Base-by-base conservation (phyloP, 306 rosid genomes). In the Castanea mollissima region DNA sequence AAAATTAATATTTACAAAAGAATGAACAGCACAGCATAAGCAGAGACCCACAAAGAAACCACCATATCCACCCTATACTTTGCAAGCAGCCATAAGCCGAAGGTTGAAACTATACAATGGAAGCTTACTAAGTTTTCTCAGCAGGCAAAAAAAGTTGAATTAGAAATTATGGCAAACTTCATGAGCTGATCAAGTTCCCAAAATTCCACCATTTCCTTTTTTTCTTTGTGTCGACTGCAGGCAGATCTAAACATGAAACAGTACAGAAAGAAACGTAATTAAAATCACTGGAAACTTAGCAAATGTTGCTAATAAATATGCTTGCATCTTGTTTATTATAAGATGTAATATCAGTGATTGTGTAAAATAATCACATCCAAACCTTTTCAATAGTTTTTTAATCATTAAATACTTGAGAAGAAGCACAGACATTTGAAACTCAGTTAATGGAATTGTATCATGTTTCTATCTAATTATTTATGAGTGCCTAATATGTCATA, bases 151-250 rank as follows among this genome's bases (percentile, higher is more conserved):
- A 25, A 23, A n/a, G 72, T 57, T 49, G 32, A 55, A 77, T 13
- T 25, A 44, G 52, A 44, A 79, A 68, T 59, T 9, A 75, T 77
- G 57, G 81, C 83, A 29, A 63, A 67, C 57, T 34, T 25, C 34
- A 56, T 35, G 71, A 21, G 73, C 41, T 32, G 76, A 76, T 76
- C 74, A 82, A 87, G 44, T 29, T 77, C 41, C 76, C 75, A 13
- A 84, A 79, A 77, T 85, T 85, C 98, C 94, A 95, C 99, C 97
- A 92, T 84, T 63, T 92, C 89, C 88, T 91, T 92, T 93, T 92
- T 79, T 84, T 95, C 96, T 67, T 89, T 38, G 52, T 13, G 74
- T 21, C 19, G 14, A 83, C 71, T 0, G 80, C 54, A 29, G 96
- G 96, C 60, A 89, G 82, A 54, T 88, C 91, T 88, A 84, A 71